These are phyloP conservation scores for Phytophthora tubulina DNA, from an alignment of 352 stramenopile genomes.

Conservation along the genomic window DNA sequence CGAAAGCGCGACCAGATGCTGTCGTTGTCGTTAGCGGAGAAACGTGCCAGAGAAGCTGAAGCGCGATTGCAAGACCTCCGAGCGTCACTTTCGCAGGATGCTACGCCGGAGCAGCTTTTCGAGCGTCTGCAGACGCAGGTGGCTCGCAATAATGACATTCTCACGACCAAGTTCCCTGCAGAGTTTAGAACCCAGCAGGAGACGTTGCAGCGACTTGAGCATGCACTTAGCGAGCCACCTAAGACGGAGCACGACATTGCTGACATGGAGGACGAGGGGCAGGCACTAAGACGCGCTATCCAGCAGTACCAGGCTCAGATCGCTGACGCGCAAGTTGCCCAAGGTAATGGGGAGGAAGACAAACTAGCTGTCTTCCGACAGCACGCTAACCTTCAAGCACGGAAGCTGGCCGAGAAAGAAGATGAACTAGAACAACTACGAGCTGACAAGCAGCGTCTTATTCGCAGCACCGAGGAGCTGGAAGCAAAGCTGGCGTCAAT, in stretches of 20 bases:
- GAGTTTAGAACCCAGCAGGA: conserved; percentile 84
- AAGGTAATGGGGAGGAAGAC: conserved; percentile 69
- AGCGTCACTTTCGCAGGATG: conserved; percentile 77
- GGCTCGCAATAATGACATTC: conserved; percentile 73
- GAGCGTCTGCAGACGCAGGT: conserved; percentile 86
- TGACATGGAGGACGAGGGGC: conserved; percentile 88
- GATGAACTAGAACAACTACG: conserved; percentile 84
- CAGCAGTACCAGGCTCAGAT: conserved; percentile 77
- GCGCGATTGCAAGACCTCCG: conserved; percentile 79
- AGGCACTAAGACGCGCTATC: conserved; percentile 67
- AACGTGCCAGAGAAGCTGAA: conserved; percentile 76
- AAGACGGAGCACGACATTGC: conserved; percentile 90
- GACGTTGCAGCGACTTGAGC: conserved; percentile 80
- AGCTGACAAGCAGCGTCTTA: conserved; percentile 64
- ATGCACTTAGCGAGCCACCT: conserved; percentile 71
- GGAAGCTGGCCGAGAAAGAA: conserved; percentile 92
- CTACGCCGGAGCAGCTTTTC: conserved; percentile 89
- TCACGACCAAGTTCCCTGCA: conserved; percentile 74
- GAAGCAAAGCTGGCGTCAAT: conserved; percentile 65
- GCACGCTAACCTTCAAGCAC: conserved; percentile 87
- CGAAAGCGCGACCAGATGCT: conserved; percentile 91
- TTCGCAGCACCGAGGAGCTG: conserved; percentile 78
- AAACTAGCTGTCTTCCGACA: conserved; percentile 94
- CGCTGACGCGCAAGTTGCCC: conserved; percentile 67
- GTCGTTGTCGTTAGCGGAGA: conserved; percentile 86